Base-by-base conservation (phyloP, 1,284 basidiomycete species). In the Singerocomus inundabilis region DNA sequence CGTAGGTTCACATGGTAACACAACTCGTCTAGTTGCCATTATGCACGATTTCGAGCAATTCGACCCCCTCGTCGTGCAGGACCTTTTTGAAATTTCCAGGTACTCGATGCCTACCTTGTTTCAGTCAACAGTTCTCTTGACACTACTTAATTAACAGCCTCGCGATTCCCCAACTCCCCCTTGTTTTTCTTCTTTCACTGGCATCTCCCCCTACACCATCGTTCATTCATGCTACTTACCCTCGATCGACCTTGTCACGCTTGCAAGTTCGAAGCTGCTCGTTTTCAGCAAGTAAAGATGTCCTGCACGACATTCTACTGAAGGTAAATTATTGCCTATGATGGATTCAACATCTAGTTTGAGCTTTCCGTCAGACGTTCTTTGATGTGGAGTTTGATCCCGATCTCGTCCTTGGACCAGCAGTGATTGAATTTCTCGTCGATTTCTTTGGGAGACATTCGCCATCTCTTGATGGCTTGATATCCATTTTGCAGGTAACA, bases 41-140 rank as follows among this genome's bases (percentile, higher is more conserved):
- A 60, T 89, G 16, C 82, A 85, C 49, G 81, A 85, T 44, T 86
- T 90, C 55, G 86, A 90, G 58, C 79, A 82, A 59, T 79, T 85
- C 42, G 84, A 86, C 45, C 66, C 77, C 0, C 44, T 57, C 2
- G 72, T 88, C 5, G 65, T 88, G 42, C 79, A 84, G 57, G 84
- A 88, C 57, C 58, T 87, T 9, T 78, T 88, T 39, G 77, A 84
- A 49, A 82, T 88, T 24, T 85, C 78, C 72, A 86, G 83, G 85
- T 84, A 56, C 28, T 57, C 6, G 25, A 16, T 32, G 25, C 24
- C 6, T 30, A 5, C 7, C 32, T n/a, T 24, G 8, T 7, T 31
- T 44, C 3, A 8, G 26, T 38, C n/a, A 4, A 38, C 30, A 39
- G 5, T 32, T 34, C 47, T 3, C 18, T 41, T 48, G 55, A 52